Conservation (phyloP, 1,284 basidiomycete species). For the Meripilus lineatus region DNA sequence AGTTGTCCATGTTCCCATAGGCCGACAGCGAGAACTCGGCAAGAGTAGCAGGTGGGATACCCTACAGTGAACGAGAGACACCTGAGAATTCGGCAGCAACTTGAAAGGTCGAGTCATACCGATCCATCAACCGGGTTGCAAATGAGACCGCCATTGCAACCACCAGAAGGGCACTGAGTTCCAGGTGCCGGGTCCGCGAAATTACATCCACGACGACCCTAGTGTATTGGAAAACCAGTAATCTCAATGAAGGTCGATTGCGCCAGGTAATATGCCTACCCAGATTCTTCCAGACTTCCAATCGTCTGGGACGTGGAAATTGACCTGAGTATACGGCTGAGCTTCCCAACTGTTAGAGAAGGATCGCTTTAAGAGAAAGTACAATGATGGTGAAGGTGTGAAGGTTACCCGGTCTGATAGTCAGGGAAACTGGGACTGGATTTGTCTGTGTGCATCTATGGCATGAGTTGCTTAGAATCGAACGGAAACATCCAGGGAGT, state of each 20-base stretch:
- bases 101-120: slow-evolving; percentile 18
- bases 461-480: not conserved
- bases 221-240: not conserved
- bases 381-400: too few species aligned
- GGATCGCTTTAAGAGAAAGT: not conserved
- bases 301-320: slow-evolving; percentile 32
- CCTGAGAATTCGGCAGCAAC: too few species aligned
- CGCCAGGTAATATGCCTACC: slow-evolving; percentile 18
- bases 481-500: too few species aligned
- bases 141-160: slow-evolving; percentile 42
- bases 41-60: slow-evolving; percentile 39
- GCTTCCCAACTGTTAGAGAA: slow-evolving; percentile 26
- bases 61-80: too few species aligned
- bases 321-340: slow-evolving; percentile 23
- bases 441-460: slow-evolving; percentile 29
- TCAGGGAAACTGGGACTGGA: slow-evolving; percentile 23
- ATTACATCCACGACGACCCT: slow-evolving; percentile 41
- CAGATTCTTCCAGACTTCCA: slow-evolving; percentile 37
- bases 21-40: slow-evolving; percentile 39
- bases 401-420: slow-evolving; percentile 29
- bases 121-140: slow-evolving; percentile 38
- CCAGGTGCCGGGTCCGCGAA: slow-evolving; percentile 34
- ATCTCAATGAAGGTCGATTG: too few species aligned
- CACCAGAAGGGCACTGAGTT: slow-evolving; percentile 39
- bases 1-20: slow-evolving; percentile 29